phyloP scores from a whole-genome alignment of 805 yeast genomes.

The Suhomyces canberraensis region DNA sequence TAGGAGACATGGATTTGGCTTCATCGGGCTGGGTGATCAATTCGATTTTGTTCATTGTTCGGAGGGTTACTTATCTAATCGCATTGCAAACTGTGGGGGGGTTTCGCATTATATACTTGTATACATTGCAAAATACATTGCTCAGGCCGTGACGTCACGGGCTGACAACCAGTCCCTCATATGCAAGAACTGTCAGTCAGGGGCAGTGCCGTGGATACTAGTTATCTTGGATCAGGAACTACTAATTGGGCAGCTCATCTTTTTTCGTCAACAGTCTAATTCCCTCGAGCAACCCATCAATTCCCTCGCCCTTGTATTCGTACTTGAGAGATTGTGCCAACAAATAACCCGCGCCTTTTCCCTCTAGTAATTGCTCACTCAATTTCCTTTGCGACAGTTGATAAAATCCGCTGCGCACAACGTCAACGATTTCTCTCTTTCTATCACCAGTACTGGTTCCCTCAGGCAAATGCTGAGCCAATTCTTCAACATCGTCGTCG shows the following conservation, averaged over 20 bases:
- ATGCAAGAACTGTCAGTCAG: neutral
- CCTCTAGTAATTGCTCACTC: slow-evolving; percentile 36
- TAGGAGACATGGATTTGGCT: slow-evolving; percentile 6
- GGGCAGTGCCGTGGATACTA: no score
- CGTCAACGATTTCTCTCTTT: slow-evolving; percentile 37
- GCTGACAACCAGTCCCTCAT: no score
- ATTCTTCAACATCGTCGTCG: slow-evolving; percentile 36
- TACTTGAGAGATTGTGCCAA: slow-evolving; percentile 48
- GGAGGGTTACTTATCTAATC: no score
- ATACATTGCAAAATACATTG: neutral
- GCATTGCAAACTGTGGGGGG: neutral
- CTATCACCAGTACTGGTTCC: slow-evolving; percentile 31
- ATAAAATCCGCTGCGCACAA: slow-evolving; percentile 49
- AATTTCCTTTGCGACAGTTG: slow-evolving; percentile 41
- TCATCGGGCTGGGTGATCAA: slow-evolving; percentile 26
- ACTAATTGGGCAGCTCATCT: no score
- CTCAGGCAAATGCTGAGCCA: slow-evolving; percentile 40
- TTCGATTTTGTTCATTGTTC: slow-evolving; percentile 19
- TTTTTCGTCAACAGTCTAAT: no score
- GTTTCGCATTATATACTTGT: neutral
- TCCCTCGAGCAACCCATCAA: slow-evolving; percentile 47
- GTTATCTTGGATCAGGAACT: no score
- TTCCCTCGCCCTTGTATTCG: slow-evolving; percentile 54
- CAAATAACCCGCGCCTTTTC: slow-evolving; percentile 45
- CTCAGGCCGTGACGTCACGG: neutral